Percentiles rank a stretch among this genome's conserved stretches.
These are phyloP conservation scores for Rutstroemia sp. DNA, from an alignment of 2,329 filamentous ascomycete species.

Conservation along the genomic window DNA sequence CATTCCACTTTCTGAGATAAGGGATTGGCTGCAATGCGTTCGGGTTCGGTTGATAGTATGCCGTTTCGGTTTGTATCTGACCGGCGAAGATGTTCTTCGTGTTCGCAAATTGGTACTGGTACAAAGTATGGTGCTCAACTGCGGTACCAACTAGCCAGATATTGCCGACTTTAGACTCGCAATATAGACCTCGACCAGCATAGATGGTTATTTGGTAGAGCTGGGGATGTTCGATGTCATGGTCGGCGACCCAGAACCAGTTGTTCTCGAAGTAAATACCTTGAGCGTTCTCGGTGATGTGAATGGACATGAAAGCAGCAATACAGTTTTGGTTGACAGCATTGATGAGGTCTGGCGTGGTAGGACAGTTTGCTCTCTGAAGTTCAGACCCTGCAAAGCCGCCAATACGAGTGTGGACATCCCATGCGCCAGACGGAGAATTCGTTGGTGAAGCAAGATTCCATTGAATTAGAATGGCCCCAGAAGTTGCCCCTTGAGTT, in stretches of 20 bases:
- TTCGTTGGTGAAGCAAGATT: slow-evolving; percentile 44
- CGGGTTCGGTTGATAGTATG: slow-evolving; percentile 9
- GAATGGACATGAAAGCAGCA: slow-evolving; percentile 30
- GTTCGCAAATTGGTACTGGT: slow-evolving; percentile 43
- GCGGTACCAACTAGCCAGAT: slow-evolving; percentile 39
- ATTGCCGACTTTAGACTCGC: slow-evolving; percentile 39
- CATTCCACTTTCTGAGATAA: not conserved
- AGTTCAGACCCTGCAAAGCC: slow-evolving; percentile 34
- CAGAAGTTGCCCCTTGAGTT: slow-evolving; percentile 51
- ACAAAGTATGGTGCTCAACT: slow-evolving; percentile 45
- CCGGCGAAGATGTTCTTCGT: slow-evolving; percentile 23
- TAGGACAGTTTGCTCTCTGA: slow-evolving; percentile 34
- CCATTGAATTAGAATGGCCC: slow-evolving; percentile 57
- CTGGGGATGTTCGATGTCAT: slow-evolving; percentile 32
- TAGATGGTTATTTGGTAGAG: slow-evolving; percentile 49
- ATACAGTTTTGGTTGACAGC: slow-evolving; percentile 28
- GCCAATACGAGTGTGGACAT: slow-evolving; percentile 29
- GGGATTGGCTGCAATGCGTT: not conserved
- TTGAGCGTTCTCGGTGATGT: slow-evolving; percentile 27
- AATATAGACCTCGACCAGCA: slow-evolving; percentile 40
- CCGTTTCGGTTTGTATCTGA: slow-evolving; percentile 23
- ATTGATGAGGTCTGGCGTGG: slow-evolving; percentile 39
- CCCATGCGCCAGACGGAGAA: slow-evolving; percentile 49
- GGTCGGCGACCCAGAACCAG: slow-evolving; percentile 42
- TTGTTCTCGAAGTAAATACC: slow-evolving; percentile 45